These are phyloP conservation scores for Macaranga tanarius DNA, from an alignment of 441 rosid species.

Conservation along the genomic window DNA sequence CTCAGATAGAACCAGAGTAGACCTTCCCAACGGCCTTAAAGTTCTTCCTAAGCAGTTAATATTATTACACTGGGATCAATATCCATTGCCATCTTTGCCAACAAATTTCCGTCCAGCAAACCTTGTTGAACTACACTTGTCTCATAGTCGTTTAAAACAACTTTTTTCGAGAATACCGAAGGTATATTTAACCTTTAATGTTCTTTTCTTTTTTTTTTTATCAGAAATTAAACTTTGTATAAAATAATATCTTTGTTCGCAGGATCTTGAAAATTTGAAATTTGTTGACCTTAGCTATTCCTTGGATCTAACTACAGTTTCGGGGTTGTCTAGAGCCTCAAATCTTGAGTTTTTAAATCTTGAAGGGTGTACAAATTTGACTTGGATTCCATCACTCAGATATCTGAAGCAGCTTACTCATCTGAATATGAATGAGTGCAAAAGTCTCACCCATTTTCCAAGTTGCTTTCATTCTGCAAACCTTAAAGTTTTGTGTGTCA, in stretches of 20 bases:
- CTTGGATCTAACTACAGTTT: background rate
- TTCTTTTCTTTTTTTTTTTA: too few species aligned
- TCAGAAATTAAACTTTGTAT: background rate
- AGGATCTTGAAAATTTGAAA: background rate
- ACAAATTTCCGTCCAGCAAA: background rate
- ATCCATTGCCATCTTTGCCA: constrained; percentile 25
- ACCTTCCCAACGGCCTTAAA: background rate
- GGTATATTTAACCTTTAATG: background rate
- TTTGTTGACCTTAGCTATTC: background rate
- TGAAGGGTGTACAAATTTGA: background rate
- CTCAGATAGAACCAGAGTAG: background rate
- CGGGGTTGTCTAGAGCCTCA: background rate
- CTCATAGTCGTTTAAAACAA: background rate
- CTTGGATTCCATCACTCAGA: background rate
- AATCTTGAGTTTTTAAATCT: constrained; percentile 11
- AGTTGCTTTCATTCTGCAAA: background rate
- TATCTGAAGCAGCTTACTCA: background rate
- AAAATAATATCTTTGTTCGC: too few species aligned
- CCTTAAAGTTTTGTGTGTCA: background rate
- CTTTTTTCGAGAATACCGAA: background rate
- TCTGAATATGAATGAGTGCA: background rate
- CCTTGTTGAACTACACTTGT: constrained; percentile 27
- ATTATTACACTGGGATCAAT: constrained; percentile 10
- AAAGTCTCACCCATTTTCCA: background rate
- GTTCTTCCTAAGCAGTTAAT: constrained; percentile 8